Base-by-base conservation (phyloP, 768 basidiomycete species). In the Aureoboletus auriporus region DNA sequence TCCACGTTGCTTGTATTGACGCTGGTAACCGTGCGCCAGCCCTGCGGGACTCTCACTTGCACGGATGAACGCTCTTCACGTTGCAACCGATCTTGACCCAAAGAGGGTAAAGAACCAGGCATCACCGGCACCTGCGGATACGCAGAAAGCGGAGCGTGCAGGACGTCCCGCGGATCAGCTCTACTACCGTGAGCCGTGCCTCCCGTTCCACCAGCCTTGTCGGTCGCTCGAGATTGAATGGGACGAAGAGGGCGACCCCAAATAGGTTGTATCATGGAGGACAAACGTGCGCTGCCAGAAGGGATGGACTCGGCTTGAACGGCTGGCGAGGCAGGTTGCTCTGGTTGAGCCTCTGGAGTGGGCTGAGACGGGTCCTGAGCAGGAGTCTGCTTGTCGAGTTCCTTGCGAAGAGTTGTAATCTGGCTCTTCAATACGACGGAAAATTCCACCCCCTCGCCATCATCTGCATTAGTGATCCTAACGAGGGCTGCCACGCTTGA, bases 401-500 rank as follows among this genome's bases (percentile, higher is more conserved):
- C 80, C 59, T 83, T 79, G 50, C 79, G 73, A 23, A 93, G 77
- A 9, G 64, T 58, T 51, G 75, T 71, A 65, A 93, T 82, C 61
- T 87, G 81, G 1, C 53, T 59, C 64, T 78, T 78, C 39, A 93
- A 54, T 4, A 79, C 57, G 7, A 56, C 55, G 2, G 62, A 66
- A 59, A 93, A 91, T 2, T 70, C 45, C 7, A 74, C 71, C 49
- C 74, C 76, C 34, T 78, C 69, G 12, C 72, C 62, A 5, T 73
- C 75, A 20, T 78, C 73, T 34, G 73, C 73, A 23, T 71, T 72
- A 6, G 80, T 82, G 13, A 91, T 65, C 10, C 74, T 74, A 26
- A 91, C 81, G n/a, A 92, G 74, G 3, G 83, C 71, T 4, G 89
- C 84, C 14, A 91, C 82, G 60, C 89, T 90, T 53, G 11, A 46